Evolutionary conservation across 1,284 basidiomycete species (phyloP).

Genomic region (Ustilago tritici): DNA sequence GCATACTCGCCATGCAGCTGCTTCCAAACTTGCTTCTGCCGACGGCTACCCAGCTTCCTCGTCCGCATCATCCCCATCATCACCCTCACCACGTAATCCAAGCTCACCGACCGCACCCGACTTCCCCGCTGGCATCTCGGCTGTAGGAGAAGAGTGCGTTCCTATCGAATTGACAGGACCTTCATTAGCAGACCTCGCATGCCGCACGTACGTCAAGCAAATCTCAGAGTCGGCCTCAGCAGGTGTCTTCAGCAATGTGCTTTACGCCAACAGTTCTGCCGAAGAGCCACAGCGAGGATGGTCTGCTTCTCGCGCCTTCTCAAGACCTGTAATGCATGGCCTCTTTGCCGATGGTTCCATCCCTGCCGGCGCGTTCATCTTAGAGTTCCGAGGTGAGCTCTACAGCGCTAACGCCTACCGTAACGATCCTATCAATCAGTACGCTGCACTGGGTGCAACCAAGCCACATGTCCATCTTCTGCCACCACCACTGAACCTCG

Average conservation of each 20-base stretch:
- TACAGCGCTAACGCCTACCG: constrained; percentile 68
- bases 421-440: constrained; percentile 74
- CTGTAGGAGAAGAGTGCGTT: constrained; percentile 60
- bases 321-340: constrained; percentile 70
- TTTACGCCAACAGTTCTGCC: constrained; percentile 47
- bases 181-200: constrained; percentile 40
- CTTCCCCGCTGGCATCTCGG: constrained; percentile 36
- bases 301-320: constrained; percentile 71
- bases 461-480: constrained; percentile 82
- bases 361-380: constrained; percentile 70
- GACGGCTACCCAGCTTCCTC: constrained; percentile 22
- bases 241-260: constrained; percentile 62
- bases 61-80: constrained; percentile 27
- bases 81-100: constrained; percentile 23
- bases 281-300: constrained; percentile 61
- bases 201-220: constrained; percentile 57
- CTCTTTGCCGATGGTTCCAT: constrained; percentile 70
- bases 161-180: constrained; percentile 56
- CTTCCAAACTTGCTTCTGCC: constrained; percentile 12
- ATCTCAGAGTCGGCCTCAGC: constrained; percentile 66
- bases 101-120: constrained; percentile 22
- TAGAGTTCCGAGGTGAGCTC: constrained; percentile 69
- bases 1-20: constrained; percentile 7
- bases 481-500: constrained; percentile 82
- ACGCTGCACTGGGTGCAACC: constrained; percentile 72